Evolutionary conservation across 1,284 basidiomycete species (phyloP).

Genomic region (Porodaedalea pini): DNA sequence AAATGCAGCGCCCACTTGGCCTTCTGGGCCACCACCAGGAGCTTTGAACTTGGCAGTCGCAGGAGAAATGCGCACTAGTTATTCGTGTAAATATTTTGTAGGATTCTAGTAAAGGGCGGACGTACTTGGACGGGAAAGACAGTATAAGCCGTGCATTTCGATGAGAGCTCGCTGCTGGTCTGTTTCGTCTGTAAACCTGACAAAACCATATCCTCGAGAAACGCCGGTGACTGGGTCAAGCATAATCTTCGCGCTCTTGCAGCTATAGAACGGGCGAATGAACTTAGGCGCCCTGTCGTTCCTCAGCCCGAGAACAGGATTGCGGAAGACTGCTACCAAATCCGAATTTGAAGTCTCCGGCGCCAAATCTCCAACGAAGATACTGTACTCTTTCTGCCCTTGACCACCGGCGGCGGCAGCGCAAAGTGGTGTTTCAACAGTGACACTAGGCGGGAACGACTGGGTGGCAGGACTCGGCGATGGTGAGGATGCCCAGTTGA

Average conservation of each 20-base stretch:
- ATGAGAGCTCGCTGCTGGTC: slow-evolving; percentile 86
- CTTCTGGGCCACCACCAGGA: slow-evolving; percentile 37
- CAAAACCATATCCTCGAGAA: slow-evolving; percentile 88
- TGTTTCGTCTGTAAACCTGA: slow-evolving; percentile 80
- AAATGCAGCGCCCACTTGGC: slow-evolving; percentile 28
- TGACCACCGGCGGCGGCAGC: slow-evolving; percentile 19
- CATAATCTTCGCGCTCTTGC: slow-evolving; percentile 93
- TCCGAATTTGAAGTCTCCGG: slow-evolving; percentile 89
- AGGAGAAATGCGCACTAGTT: slow-evolving; percentile 79
- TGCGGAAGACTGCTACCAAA: slow-evolving; percentile 82
- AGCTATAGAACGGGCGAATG: slow-evolving; percentile 80
- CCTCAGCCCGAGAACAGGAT: slow-evolving; percentile 76
- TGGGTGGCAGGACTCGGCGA: slow-evolving; percentile 41
- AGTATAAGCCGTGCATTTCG: slow-evolving; percentile 87
- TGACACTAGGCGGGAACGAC: slow-evolving; percentile 35
- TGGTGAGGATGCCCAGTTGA: slow-evolving; percentile 77
- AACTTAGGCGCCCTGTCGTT: slow-evolving; percentile 80
- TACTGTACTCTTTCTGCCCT: slow-evolving; percentile 77
- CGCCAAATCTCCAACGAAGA: slow-evolving; percentile 87
- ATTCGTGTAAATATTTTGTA: background rate
- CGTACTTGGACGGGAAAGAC: slow-evolving; percentile 79
- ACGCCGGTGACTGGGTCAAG: slow-evolving; percentile 83
- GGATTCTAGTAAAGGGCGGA: too few species aligned
- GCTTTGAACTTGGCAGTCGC: slow-evolving; percentile 85
- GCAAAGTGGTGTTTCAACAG: slow-evolving; percentile 26